A percentile compares a stretch with the other conserved stretches of the same genome.
Conservation (phyloP, 2,329 filamentous ascomycete genomes). For the Aspergillus hortae region DNA sequence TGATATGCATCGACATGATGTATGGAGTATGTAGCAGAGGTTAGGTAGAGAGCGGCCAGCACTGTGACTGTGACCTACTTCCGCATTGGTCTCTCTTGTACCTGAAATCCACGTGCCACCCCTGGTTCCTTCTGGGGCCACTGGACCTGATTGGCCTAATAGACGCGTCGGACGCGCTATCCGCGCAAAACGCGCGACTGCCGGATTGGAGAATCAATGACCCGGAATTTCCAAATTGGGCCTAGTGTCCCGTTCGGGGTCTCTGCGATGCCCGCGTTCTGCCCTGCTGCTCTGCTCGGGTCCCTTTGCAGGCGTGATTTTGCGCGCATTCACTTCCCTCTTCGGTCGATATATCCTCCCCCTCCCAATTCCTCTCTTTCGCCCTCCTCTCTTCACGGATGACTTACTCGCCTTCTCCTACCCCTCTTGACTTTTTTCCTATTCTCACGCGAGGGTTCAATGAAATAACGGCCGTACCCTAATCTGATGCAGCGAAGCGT, state of each 20-base stretch:
- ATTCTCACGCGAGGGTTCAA: constrained; percentile 19
- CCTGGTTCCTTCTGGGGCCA: background rate
- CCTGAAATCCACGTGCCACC: background rate
- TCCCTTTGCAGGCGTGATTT: constrained; percentile 27
- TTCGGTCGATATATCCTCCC: constrained; percentile 9
- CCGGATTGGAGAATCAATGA: constrained; percentile 27
- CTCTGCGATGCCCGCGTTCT: constrained; percentile 37
- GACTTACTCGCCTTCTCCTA: constrained; percentile 12
- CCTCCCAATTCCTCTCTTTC: constrained; percentile 11
- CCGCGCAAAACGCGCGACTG: constrained; percentile 13
- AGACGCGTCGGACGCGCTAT: constrained; percentile 2
- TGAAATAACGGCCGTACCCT: constrained; percentile 29
- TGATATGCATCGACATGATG: constrained; percentile 21
- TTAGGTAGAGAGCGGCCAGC: too few relatives aligned
- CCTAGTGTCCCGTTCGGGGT: constrained; percentile 37
- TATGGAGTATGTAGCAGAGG: too few relatives aligned
- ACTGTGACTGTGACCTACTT: too few relatives aligned
- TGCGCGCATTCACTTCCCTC: constrained; percentile 24
- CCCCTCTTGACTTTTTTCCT: constrained; percentile 4
- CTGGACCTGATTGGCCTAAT: background rate
- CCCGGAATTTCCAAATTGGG: constrained; percentile 27
- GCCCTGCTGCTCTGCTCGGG: constrained; percentile 22
- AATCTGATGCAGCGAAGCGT: constrained; percentile 23
- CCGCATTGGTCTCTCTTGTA: too few relatives aligned
- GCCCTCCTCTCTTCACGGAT: constrained; percentile 13